phyloP scores from a whole-genome alignment of 495 filamentous ascomycete genomes.

The Sporormia fimetaria region DNA sequence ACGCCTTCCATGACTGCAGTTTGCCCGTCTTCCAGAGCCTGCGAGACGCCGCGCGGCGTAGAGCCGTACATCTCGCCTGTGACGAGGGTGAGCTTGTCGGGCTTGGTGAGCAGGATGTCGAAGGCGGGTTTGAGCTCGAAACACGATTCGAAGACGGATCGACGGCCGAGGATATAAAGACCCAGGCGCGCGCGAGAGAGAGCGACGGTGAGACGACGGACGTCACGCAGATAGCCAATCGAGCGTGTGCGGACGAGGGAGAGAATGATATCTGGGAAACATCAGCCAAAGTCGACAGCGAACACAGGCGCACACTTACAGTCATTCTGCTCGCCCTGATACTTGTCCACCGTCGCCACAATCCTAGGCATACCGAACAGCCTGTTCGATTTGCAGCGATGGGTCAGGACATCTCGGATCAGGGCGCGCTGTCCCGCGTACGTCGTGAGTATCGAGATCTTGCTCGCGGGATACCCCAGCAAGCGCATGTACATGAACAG shows the following conservation, averaged over 20 bases:
- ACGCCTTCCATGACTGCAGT: slow-evolving; percentile 69
- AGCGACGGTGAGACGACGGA: slow-evolving; percentile 91
- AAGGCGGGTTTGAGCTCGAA: slow-evolving; percentile 83
- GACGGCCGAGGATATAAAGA: slow-evolving; percentile 84
- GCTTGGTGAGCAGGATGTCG: slow-evolving; percentile 52
- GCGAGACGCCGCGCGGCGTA: slow-evolving; percentile 38
- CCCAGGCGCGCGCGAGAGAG: slow-evolving; percentile 87
- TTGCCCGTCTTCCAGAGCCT: slow-evolving; percentile 43
- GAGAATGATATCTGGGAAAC: slow-evolving; percentile 67
- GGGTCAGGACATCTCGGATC: slow-evolving; percentile 77
- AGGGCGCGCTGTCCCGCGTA: slow-evolving; percentile 92
- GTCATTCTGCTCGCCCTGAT: slow-evolving; percentile 98
- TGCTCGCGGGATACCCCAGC: slow-evolving; percentile 84
- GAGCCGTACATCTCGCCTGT: slow-evolving; percentile 81
- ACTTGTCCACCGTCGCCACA: slow-evolving; percentile 94
- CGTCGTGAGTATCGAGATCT: slow-evolving; percentile 81
- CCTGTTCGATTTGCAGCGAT: slow-evolving; percentile 69
- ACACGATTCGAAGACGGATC: slow-evolving; percentile 78
- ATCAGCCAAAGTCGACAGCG: no score
- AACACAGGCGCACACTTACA: slow-evolving; percentile 59
- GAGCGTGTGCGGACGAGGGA: slow-evolving; percentile 79
- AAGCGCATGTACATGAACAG: slow-evolving; percentile 96
- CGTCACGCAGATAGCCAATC: slow-evolving; percentile 87
- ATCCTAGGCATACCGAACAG: slow-evolving; percentile 86
- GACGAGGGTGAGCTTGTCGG: slow-evolving; percentile 67